Evolutionary conservation across 2,329 filamentous ascomycete species (phyloP).

Genomic region (Verticillium alfalfae): DNA sequence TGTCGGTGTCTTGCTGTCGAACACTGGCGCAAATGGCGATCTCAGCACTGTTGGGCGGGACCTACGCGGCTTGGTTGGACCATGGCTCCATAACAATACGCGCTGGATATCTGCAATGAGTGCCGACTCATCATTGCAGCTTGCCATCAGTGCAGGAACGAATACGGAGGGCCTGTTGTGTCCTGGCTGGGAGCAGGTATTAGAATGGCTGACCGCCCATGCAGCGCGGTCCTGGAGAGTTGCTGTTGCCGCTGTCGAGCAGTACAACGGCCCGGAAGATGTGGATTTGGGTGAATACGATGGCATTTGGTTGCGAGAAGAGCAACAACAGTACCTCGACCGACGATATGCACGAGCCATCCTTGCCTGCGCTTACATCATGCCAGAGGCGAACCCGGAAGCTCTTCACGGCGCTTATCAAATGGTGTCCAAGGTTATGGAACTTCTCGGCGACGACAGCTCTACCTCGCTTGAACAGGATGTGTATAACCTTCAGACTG

Average conservation of each 20-base stretch:
- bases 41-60: constrained; percentile 51
- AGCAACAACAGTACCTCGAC: constrained; percentile 54
- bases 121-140: constrained; percentile 11
- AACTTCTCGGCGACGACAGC: constrained; percentile 54
- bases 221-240: constrained; percentile 55
- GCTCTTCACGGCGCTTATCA: constrained; percentile 55
- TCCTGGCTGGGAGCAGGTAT: constrained; percentile 63
- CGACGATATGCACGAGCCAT: constrained; percentile 61
- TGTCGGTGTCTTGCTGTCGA: constrained; percentile 55
- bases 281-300: constrained; percentile 60
- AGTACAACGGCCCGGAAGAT: constrained; percentile 71
- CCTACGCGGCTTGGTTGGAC: constrained; percentile 61
- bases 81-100: constrained; percentile 65
- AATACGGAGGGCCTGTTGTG: constrained; percentile 28
- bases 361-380: constrained; percentile 62
- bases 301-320: constrained; percentile 52
- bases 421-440: constrained; percentile 53
- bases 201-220: constrained; percentile 60
- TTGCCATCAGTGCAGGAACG: constrained; percentile 10
- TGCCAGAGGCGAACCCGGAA: constrained; percentile 53
- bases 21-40: constrained; percentile 40
- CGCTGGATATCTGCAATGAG: constrained; percentile 43
- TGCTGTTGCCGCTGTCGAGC: constrained; percentile 57
- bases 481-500: constrained; percentile 33
- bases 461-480: constrained; percentile 45